Conservation (phyloP, 768 basidiomycete species). For the Tulasnella calospora region DNA sequence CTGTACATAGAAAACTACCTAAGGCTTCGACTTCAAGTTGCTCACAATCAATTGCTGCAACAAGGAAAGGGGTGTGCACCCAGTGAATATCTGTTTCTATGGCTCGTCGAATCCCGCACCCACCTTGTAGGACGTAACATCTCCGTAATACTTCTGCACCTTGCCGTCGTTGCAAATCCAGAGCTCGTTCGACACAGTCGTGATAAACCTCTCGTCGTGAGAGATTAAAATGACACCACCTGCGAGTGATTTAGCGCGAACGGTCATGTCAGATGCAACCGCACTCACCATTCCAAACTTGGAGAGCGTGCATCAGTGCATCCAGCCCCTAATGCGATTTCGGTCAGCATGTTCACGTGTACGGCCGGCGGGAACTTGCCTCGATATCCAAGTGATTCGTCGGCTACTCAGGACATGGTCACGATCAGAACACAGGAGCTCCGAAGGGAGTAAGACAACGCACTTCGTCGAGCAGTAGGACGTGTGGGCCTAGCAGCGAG, state of each 20-base stretch:
- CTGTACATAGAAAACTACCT: not conserved
- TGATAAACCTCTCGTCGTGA: conserved; percentile 95
- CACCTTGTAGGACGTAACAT: conserved; percentile 89
- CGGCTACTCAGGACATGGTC: conserved; percentile 47
- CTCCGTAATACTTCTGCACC: conserved; percentile 78
- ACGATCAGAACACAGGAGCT: not conserved
- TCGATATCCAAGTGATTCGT: conserved; percentile 96
- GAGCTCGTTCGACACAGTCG: conserved; percentile 81
- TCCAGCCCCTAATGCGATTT: conserved; percentile 72
- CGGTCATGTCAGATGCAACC: not conserved
- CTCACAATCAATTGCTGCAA: conserved; percentile 66
- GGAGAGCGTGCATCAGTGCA: conserved; percentile 76
- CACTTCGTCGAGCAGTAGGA: conserved; percentile 90
- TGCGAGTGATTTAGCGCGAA: conserved; percentile 55
- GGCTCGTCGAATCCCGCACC: conserved; percentile 26
- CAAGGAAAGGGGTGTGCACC: conserved; percentile 22
- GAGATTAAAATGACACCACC: conserved; percentile 91
- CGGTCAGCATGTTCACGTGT: not conserved
- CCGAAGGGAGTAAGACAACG: conserved; percentile 29
- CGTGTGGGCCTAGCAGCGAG: conserved; percentile 83
- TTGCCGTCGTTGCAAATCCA: conserved; percentile 90
- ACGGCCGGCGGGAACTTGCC: conserved; percentile 40
- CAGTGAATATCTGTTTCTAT: conserved; percentile 2
- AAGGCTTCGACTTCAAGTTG: conserved; percentile 52
- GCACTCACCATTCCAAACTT: conserved; percentile 35